A percentile compares a stretch with the other conserved stretches of the same genome.
These are phyloP conservation scores for Talaromyces sp. DNA, from an alignment of 2,329 filamentous ascomycete species.

Conservation along the genomic window DNA sequence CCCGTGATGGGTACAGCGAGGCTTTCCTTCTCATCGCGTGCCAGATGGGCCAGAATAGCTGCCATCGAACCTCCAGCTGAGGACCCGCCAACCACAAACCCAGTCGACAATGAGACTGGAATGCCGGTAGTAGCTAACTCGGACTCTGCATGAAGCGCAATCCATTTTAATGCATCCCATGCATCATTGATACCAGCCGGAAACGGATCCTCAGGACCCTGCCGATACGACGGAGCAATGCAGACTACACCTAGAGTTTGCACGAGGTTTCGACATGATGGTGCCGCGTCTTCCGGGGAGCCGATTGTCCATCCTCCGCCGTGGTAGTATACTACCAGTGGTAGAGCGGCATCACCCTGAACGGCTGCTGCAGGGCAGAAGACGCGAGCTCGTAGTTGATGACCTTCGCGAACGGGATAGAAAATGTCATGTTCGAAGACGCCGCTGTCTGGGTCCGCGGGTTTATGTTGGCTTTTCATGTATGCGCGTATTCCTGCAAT, in stretches of 20 bases:
- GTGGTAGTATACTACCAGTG: constrained; percentile 13
- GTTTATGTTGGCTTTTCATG: constrained; percentile 12
- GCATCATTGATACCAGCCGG: constrained; percentile 38
- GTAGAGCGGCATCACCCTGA: neutral
- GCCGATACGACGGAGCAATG: constrained; percentile 33
- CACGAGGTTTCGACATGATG: constrained; percentile 21
- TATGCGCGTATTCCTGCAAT: constrained; percentile 11
- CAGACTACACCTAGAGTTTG: constrained; percentile 14
- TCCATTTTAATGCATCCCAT: constrained; percentile 34
- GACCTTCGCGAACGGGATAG: constrained; percentile 10
- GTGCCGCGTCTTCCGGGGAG: constrained; percentile 6
- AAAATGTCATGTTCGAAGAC: constrained; percentile 13
- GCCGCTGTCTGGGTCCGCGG: constrained; percentile 6
- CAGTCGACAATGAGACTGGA: constrained; percentile 40
- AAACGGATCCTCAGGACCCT: constrained; percentile 39
- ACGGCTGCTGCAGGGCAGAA: neutral
- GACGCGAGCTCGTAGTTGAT: constrained; percentile 13
- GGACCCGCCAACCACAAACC: constrained; percentile 51
- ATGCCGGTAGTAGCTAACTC: constrained; percentile 45
- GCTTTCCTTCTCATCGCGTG: constrained; percentile 33
- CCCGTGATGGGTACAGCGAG: constrained; percentile 46
- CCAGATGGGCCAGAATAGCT: constrained; percentile 31
- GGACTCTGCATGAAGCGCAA: constrained; percentile 29
- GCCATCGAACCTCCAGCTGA: constrained; percentile 47
- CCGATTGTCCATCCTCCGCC: constrained; percentile 18